phyloP scores from a whole-genome alignment of 2,329 filamentous ascomycete genomes.

The Fusarium sacchari region DNA sequence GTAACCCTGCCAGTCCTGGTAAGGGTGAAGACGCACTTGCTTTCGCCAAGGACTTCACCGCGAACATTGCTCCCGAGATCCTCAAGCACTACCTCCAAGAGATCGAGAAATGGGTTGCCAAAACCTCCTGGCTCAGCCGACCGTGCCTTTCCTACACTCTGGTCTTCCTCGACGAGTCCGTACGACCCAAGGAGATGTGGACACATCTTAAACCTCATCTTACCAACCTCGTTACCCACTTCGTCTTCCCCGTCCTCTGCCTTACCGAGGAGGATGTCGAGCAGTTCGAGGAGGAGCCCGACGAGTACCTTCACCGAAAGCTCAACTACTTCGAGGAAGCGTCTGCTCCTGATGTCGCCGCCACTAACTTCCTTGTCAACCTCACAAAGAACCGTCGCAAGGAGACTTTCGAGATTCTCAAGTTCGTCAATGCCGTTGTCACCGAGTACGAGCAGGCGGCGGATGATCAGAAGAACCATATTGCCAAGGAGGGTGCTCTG shows the following conservation, averaged over 20 bases:
- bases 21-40: conserved; percentile 80
- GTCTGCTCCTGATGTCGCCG: conserved; percentile 92
- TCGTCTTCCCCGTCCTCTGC: conserved; percentile 95
- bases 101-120: conserved; percentile 97
- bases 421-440: conserved; percentile 94
- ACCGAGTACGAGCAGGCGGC: conserved; percentile 88
- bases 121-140: conserved; percentile 93
- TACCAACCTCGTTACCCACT: conserved; percentile 90
- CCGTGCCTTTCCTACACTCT: conserved; percentile 93
- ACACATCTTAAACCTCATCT: conserved; percentile 91
- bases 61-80: conserved; percentile 93
- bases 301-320: conserved; percentile 96
- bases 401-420: conserved; percentile 93
- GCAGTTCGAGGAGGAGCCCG: conserved; percentile 92
- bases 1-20: conserved; percentile 81
- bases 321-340: conserved; percentile 98
- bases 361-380: conserved; percentile 95
- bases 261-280: conserved; percentile 92
- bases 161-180: conserved; percentile 95
- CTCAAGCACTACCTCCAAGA: conserved; percentile 93
- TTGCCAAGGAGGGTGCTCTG: conserved; percentile 95
- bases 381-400: conserved; percentile 94
- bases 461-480: conserved; percentile 89
- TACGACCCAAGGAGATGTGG: conserved; percentile 98
- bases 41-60: conserved; percentile 91